Base-by-base conservation (phyloP, 1,284 basidiomycete species). In the Leccinum proliferum region DNA sequence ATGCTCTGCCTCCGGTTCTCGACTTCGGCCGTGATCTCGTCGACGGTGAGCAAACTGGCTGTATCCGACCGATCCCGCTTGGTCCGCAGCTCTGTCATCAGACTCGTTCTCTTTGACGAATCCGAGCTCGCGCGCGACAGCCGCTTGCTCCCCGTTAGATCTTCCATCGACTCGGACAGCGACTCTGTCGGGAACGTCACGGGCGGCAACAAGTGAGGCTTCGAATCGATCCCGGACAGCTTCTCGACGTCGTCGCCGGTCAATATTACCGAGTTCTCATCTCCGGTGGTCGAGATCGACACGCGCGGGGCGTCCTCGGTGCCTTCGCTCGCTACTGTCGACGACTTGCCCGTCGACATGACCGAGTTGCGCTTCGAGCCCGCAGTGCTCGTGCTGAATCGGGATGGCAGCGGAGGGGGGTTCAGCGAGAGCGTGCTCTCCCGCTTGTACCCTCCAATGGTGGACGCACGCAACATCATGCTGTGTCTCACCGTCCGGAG, bases 21-120 rank as follows among this genome's bases (percentile, higher is more conserved):
- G 1, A 99, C 93, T 70, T 96, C 93, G 5, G 94, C 95, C 0
- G 96, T 98, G 69, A 99, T 97, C 76, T 99, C 94, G 71, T 99
- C 96, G 14, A 99, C 92, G 0, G 96, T 99, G 72, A 99, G 83
- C 68, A 99, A 77, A 71, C 93, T 96, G 5, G 93, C 93, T 1
- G 91, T 91, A 70, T 98, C 96, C 2, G 91, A 92, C 56, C 84
- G 81, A 71, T 96, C 94, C 14, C 89, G 85, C 73, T 87, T 90
- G 71, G 85, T 89, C 60, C 90, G 80, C 57, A 94, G 73, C 71
- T 92, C 89, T 0, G 82, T 90, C 80, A 86, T 89, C 76, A 83
- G 92, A 70, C 90, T 93, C 78, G 88, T 83, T 1, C 92, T 85
- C 65, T 81, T 83, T 2, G 89, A 91, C 1, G 87, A 83, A 12